Evolutionary conservation across 768 basidiomycete genomes (phyloP).

Genomic region (Boletus speciosus): DNA sequence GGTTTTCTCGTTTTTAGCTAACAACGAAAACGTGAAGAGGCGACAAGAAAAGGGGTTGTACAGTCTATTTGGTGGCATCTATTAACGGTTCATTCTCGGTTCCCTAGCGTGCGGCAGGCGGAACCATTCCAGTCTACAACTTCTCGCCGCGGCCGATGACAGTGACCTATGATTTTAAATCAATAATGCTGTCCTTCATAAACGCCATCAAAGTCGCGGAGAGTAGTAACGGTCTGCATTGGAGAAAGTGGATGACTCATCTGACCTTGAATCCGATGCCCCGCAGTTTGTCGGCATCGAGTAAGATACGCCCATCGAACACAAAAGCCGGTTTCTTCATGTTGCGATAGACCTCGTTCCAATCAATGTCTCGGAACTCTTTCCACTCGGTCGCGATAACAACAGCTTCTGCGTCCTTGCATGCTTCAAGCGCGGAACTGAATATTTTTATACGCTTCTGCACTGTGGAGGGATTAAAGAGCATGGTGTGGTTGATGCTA

Average conservation of each 20-base stretch:
- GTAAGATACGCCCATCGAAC: conserved; percentile 88
- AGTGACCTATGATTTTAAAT: conserved; percentile 40
- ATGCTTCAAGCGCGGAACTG: conserved; percentile 78
- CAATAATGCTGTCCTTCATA: conserved; percentile 4
- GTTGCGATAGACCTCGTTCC: conserved; percentile 75
- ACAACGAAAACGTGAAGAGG: not conserved
- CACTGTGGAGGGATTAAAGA: conserved; percentile 44
- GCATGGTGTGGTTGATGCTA: not conserved
- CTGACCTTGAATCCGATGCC: conserved; percentile 86
- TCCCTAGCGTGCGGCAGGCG: not conserved
- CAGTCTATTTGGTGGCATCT: conserved; percentile 10
- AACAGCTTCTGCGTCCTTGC: conserved; percentile 85
- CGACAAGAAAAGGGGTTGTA: not conserved
- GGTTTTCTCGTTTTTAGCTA: conserved; percentile 10
- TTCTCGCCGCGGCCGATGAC: conserved; percentile 57
- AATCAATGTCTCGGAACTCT: conserved; percentile 92
- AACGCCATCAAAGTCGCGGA: conserved; percentile 4
- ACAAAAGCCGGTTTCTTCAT: conserved; percentile 99
- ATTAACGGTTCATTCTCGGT: not conserved
- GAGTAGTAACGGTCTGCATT: not conserved
- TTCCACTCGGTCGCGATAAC: conserved; percentile 98
- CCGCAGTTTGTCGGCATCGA: conserved; percentile 75
- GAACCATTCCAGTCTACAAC: conserved; percentile 21
- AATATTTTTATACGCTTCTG: conserved; percentile 85
- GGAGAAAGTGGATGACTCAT: not conserved